Base-by-base conservation (phyloP, 805 yeast species). In the Starmerella ratchasimensis region DNA sequence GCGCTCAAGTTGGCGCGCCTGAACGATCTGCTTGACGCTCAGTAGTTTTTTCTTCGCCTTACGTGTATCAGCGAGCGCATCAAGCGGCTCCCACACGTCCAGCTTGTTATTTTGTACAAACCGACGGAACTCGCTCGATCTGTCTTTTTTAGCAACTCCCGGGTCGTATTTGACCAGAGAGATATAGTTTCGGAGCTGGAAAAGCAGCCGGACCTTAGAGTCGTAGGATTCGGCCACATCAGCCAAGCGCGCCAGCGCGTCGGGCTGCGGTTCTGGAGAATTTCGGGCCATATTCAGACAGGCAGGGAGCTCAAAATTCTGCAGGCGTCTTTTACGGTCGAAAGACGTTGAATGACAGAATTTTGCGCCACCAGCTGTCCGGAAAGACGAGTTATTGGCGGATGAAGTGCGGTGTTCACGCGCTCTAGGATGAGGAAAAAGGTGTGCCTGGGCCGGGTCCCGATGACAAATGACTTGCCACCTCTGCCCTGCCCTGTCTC, bases 151-250 rank as follows among this genome's bases (percentile, higher is more conserved):
- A 18, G 63, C 62, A 4, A 41, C 58, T 4, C 37, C 45, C 2
- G 64, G 64, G 37, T 62, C 61, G 34, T 52, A 61, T 29, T 51
- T 46, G 15, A 58, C 64, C 14, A 61, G 49, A 6, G 65, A 59
- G 4, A 61, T 59, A 38, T 58, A 61, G 46, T 58, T 57, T 33
- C 57, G 61, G 19, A 61, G 47, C 41, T 61, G 65, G 47, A 58
- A 61, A 32, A 62, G 50, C 28, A 57, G 51, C 27, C 66, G 50
- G 3, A 60, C 57, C 20, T 53, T 48, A 14, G 53, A 57, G 35
- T 61, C 65, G 31, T 59, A 57, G 7, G 49, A 46, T 23, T 58
- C 54, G 15, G 50, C 39, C 5, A 52, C 23, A 10, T 37, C 32
- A 3, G 44, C 48, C 15, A 49, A 39, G 31, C 33, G 21, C n/a